Percentiles rank a stretch among this genome's conserved stretches.
Conservation (phyloP, 1,139 yeast species). For the Candida pseudoviswanathii region DNA sequence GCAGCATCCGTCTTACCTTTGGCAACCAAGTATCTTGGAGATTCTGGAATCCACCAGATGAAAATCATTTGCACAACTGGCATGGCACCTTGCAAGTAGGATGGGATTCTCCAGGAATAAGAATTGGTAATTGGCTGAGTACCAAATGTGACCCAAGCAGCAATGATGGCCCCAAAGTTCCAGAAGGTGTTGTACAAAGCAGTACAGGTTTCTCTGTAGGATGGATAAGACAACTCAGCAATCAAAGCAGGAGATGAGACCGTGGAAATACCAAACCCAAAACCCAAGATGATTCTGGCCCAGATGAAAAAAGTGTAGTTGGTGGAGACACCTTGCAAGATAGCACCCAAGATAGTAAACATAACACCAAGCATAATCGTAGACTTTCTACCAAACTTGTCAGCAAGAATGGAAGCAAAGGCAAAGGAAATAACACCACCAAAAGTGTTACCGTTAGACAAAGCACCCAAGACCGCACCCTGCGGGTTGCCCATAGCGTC, state of each 20-base stretch:
- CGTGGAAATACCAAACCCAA: conserved; percentile 39
- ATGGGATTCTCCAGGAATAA: conserved; percentile 49
- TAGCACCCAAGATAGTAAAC: conserved; percentile 36
- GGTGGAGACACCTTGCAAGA: conserved; percentile 45
- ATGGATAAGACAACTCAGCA: conserved; percentile 48
- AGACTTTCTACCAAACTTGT: conserved; percentile 36
- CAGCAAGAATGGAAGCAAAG: conserved; percentile 26
- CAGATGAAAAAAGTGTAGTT: conserved; percentile 41
- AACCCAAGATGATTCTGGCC: conserved; percentile 43
- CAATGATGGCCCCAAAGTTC: conserved; percentile 56
- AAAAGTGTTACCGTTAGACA: conserved; percentile 35
- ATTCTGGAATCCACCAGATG: conserved; percentile 46
- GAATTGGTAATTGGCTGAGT: conserved; percentile 32
- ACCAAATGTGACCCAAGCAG: conserved; percentile 57
- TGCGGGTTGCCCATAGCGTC: conserved; percentile 39
- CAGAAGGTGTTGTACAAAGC: conserved; percentile 51
- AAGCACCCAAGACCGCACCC: conserved; percentile 48
- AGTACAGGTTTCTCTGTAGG: conserved; percentile 49
- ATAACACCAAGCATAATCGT: conserved; percentile 30
- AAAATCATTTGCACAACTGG: conserved; percentile 29
- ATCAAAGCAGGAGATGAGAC: conserved; percentile 45
- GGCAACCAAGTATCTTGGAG: conserved; percentile 46
- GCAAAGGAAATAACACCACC: conserved; percentile 24
- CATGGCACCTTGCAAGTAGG: conserved; percentile 44
- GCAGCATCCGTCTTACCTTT: conserved; percentile 42